Evolutionary conservation across 2,329 filamentous ascomycete species (phyloP).

Genomic region (Arthrobotrys entomopaga): DNA sequence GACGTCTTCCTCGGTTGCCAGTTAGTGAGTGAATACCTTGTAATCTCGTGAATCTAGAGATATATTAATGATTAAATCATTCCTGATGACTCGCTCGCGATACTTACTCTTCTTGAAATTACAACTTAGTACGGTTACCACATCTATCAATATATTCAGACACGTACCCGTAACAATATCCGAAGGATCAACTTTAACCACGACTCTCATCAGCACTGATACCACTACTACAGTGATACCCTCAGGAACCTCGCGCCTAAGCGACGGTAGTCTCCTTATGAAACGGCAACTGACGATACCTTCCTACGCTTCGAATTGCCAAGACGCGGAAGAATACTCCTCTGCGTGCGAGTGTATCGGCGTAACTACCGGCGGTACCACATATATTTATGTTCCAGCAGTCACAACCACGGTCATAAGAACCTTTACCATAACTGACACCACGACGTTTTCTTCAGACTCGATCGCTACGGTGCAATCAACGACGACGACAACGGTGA

Average conservation of each 20-base stretch:
- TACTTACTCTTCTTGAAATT: no score
- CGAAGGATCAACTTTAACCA: neutral
- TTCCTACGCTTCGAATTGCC: slow-evolving; percentile 13
- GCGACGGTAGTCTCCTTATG: neutral
- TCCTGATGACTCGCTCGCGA: no score
- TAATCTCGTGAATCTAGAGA: no score
- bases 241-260: neutral
- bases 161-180: neutral
- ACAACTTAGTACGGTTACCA: slow-evolving; percentile 5
- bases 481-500: neutral
- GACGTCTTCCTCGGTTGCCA: slow-evolving; percentile 17
- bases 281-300: slow-evolving; percentile 28
- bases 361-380: slow-evolving; percentile 13
- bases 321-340: slow-evolving; percentile 30
- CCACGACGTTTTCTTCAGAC: slow-evolving; percentile 5
- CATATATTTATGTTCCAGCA: slow-evolving; percentile 15
- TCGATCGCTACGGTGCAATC: neutral
- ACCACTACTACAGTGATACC: neutral
- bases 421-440: slow-evolving; percentile 11
- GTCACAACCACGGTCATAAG: slow-evolving; percentile 7
- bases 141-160: neutral
- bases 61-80: no score
- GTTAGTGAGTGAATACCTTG: slow-evolving; percentile 6
- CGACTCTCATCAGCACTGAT: neutral
- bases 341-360: slow-evolving; percentile 29